Evolutionary conservation across 78 protist genomes (phyloP).

Genomic region (Dictyostelium intermedium): DNA sequence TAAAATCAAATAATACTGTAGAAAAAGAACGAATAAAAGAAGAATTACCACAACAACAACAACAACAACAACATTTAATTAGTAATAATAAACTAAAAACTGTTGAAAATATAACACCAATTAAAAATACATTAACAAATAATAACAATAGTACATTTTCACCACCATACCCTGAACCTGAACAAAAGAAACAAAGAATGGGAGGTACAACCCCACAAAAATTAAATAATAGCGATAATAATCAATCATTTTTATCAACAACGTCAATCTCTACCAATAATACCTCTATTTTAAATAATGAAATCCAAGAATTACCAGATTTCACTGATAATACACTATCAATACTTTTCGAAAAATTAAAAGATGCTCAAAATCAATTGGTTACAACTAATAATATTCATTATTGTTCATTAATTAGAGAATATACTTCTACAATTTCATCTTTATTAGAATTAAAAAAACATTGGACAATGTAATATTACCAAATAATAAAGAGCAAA

Average conservation of each 20-base stretch:
- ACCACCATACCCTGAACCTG: slow-evolving; percentile 65
- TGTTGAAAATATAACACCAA: not conserved
- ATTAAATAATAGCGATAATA: not conserved
- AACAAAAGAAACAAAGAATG: slow-evolving; percentile 36
- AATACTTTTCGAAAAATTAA: slow-evolving; percentile 20
- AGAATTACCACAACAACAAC: not conserved
- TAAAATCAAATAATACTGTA: not conserved
- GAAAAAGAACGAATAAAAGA: not conserved
- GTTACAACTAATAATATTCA: not conserved
- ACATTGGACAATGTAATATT: slow-evolving; percentile 4
- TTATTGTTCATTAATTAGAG: slow-evolving; percentile 33
- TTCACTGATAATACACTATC: slow-evolving; percentile 20
- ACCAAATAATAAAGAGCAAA: not conserved
- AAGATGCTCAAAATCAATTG: not conserved
- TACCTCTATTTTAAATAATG: not conserved
- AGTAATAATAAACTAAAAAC: not conserved
- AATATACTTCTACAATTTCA: slow-evolving; percentile 34
- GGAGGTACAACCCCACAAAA: slow-evolving; percentile 1
- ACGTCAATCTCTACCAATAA: not conserved
- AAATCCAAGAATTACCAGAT: slow-evolving; percentile 28
- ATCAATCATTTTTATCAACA: not conserved
- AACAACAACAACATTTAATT: not conserved
- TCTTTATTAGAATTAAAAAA: slow-evolving; percentile 50
- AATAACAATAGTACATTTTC: not conserved
- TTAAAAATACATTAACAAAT: not conserved